Evolutionary conservation across 2,329 filamentous ascomycete genomes (phyloP).

Genomic region (Sarocladiaceae sp.): DNA sequence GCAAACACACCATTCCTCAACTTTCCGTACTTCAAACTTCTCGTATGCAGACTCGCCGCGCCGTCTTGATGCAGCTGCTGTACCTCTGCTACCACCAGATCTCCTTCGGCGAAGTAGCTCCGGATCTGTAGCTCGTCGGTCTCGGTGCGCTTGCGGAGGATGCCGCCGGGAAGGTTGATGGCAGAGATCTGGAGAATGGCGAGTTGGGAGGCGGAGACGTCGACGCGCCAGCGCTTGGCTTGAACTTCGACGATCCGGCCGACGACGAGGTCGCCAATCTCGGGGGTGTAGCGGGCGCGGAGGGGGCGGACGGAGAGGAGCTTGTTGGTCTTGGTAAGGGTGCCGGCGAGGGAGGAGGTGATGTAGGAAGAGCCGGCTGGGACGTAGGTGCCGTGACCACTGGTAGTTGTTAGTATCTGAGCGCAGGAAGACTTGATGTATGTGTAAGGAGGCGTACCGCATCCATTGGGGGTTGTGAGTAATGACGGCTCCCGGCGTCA

Average conservation of each 20-base stretch:
- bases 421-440: too few species aligned
- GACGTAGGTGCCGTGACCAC: constrained; percentile 89
- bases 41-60: constrained; percentile 80
- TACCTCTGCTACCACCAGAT: constrained; percentile 90
- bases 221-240: constrained; percentile 86
- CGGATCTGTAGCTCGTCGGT: constrained; percentile 97
- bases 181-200: constrained; percentile 78
- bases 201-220: constrained; percentile 79
- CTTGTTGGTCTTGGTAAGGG: constrained; percentile 90
- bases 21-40: constrained; percentile 90
- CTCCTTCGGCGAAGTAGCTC: constrained; percentile 93
- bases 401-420: constrained; percentile 31
- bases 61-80: constrained; percentile 84
- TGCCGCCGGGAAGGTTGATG: constrained; percentile 93
- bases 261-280: constrained; percentile 93
- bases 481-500: constrained; percentile 84
- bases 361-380: constrained; percentile 60
- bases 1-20: constrained; percentile 89
- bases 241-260: constrained; percentile 95
- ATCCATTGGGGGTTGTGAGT: constrained; percentile 96
- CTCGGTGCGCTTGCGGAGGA: constrained; percentile 82
- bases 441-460: constrained; percentile 44
- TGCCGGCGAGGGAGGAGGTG: constrained; percentile 83
- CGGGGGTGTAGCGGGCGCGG: constrained; percentile 86
- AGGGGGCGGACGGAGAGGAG: constrained; percentile 86